Evolutionary conservation across 208 protist species (phyloP), one percentile per base, ranked within the genome.

Genomic region (Leishmania major): DNA sequence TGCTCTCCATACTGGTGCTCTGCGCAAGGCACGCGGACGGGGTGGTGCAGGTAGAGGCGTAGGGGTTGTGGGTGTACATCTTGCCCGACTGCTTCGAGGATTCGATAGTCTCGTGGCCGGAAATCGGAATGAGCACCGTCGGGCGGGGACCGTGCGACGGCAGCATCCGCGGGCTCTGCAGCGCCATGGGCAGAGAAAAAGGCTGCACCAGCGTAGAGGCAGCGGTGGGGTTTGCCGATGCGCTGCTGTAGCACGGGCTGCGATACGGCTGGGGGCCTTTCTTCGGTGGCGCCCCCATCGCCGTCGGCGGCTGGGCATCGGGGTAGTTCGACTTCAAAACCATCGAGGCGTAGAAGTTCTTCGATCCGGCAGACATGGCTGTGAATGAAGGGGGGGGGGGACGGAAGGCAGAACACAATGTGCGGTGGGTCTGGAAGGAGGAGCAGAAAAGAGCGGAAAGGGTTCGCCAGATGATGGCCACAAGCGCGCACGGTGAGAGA

Each of bases 41-140:
- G 15, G 82, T 69, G 25, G 82, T 79, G 78, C 77, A 81, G 64
- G 73, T 67, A n/a, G 90, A 88, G 31, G 89, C 93, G 84, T 96
- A 96, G 17, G 93, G 93, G 83, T 96, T 94, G 83, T 96, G 93
- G 47, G 91, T 92, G 81, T 91, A 94, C 40, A 77, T 75, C 77
- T 81, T 86, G 3, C 62, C 43, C 28, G 59, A 22, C 1, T 77
- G 70, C 74, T 62, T 71, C 62, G 69, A 17, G 22, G 59, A 25
- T 25, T 81, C 80, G 17, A 28, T 71, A 37, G 66, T 45, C 2
- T 79, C 79, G 83, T 81, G 83, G 60, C 82, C 83, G 64, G 66
- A 19, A 47, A 67, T 75, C 40, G 76, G 60, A 57, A 69, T 79
- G n/a, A 70, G 10, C 59, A 35, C 45, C 62, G 75, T 81, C 13